Percentiles rank a stretch among this genome's conserved stretches.
Evolutionary conservation across 208 protist species (phyloP).

Genomic region (Acanthamoeba royreba): DNA sequence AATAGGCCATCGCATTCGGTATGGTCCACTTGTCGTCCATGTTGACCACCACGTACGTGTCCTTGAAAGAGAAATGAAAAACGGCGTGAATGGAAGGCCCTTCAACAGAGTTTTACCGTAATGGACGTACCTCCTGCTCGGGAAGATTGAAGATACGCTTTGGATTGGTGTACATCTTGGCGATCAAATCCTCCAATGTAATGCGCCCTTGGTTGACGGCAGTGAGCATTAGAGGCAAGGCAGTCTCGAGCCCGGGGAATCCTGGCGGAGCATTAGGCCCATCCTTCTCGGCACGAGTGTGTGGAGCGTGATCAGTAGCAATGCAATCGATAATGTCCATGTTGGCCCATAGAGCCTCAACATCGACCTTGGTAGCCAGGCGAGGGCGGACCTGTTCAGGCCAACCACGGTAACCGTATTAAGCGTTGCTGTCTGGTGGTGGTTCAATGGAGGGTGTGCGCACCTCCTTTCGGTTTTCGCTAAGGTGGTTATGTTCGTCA

Average conservation of each 20-base stretch:
- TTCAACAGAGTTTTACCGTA: neutral
- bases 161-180: conserved; percentile 74
- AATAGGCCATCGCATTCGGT: conserved; percentile 38
- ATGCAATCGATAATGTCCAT: conserved; percentile 91
- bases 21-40: conserved; percentile 72
- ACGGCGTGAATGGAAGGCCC: neutral
- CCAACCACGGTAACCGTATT: neutral
- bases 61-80: neutral
- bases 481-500: neutral
- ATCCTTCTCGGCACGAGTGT: conserved; percentile 87
- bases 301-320: conserved; percentile 92
- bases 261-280: conserved; percentile 84
- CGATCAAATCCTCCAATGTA: conserved; percentile 70
- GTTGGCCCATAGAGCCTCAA: conserved; percentile 87
- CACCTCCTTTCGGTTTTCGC: neutral
- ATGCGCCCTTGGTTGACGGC: conserved; percentile 64
- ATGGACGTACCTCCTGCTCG: conserved; percentile 54
- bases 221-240: conserved; percentile 89
- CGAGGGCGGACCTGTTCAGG: conserved; percentile 86
- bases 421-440: conserved; percentile 73
- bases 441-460: conserved; percentile 25
- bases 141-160: conserved; percentile 71
- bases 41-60: conserved; percentile 67
- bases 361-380: conserved; percentile 81
- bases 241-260: conserved; percentile 89